Percentiles rank a stretch among this genome's conserved stretches.
phyloP scores from a whole-genome alignment of 129 eudicot species.

The Dittrichia graveolens region DNA sequence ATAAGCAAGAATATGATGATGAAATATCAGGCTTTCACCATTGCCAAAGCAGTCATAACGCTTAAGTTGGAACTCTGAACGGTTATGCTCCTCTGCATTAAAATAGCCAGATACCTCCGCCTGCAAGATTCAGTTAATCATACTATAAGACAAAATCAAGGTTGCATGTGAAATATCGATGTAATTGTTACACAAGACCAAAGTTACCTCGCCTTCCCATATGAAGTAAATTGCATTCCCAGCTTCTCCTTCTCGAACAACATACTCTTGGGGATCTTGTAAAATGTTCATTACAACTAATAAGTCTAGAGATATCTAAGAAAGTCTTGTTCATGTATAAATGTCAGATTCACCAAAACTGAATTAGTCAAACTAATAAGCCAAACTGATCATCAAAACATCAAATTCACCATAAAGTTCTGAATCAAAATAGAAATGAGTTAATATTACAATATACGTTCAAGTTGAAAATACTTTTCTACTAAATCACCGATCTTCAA shows the following conservation, averaged over 20 bases:
- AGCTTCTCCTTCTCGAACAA: constrained; percentile 80
- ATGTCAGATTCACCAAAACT: neutral
- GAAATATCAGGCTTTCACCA: constrained; percentile 51
- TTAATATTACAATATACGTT: neutral
- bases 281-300: constrained; percentile 20
- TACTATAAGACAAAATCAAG: constrained; percentile 13
- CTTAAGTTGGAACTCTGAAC: constrained; percentile 76
- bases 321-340: neutral
- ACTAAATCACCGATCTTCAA: neutral
- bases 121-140: constrained; percentile 39
- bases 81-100: constrained; percentile 58
- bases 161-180: constrained; percentile 9
- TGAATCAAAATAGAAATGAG: too few species aligned
- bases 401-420: neutral
- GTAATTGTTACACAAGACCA: constrained; percentile 5
- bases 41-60: constrained; percentile 83
- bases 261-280: constrained; percentile 65
- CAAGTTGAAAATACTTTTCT: neutral
- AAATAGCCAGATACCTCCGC: constrained; percentile 77
- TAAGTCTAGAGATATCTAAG: constrained; percentile 9
- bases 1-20: constrained; percentile 8
- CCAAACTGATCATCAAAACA: neutral
- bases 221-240: constrained; percentile 81
- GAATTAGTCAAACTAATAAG: too few species aligned
- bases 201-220: constrained; percentile 87